Conservation (phyloP, 371 early-diverging fungal genomes). For the Thermomucor indicae-seudaticae region DNA sequence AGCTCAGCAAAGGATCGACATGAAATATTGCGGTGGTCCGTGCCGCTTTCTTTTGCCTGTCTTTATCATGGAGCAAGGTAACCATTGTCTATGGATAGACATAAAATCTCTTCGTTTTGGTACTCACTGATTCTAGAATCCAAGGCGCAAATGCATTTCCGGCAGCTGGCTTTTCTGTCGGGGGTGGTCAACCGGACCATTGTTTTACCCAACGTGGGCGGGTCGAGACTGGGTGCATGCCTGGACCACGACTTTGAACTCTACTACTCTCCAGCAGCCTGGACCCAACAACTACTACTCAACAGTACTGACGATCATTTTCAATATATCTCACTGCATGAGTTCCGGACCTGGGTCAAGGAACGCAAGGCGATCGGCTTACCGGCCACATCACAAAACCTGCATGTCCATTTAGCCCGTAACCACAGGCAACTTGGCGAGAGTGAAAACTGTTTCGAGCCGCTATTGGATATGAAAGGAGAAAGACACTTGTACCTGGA, state of each 20-base stretch:
- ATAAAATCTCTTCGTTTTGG: background rate
- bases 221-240: conserved; percentile 31
- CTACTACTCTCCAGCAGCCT: conserved; percentile 33
- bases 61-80: conserved; percentile 37
- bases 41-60: conserved; percentile 31
- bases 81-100: background rate
- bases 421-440: conserved; percentile 11
- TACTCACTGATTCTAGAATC: conserved; percentile 21
- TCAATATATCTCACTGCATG: conserved; percentile 19
- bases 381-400: conserved; percentile 12
- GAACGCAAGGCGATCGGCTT: conserved; percentile 19
- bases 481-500: conserved; percentile 17
- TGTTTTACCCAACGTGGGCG: conserved; percentile 28
- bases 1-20: conserved; percentile 10
- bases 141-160: conserved; percentile 35
- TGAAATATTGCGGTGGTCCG: conserved; percentile 34
- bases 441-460: conserved; percentile 10
- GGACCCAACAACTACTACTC: conserved; percentile 11
- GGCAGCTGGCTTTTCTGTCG: conserved; percentile 28
- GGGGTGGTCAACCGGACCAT: conserved; percentile 29
- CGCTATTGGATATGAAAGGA: conserved; percentile 7
- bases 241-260: conserved; percentile 21
- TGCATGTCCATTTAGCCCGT: conserved; percentile 13
- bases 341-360: conserved; percentile 22
- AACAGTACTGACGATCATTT: conserved; percentile 20